Base-by-base conservation (phyloP, 306 rosid species). In the Arachis hypogaea region DNA sequence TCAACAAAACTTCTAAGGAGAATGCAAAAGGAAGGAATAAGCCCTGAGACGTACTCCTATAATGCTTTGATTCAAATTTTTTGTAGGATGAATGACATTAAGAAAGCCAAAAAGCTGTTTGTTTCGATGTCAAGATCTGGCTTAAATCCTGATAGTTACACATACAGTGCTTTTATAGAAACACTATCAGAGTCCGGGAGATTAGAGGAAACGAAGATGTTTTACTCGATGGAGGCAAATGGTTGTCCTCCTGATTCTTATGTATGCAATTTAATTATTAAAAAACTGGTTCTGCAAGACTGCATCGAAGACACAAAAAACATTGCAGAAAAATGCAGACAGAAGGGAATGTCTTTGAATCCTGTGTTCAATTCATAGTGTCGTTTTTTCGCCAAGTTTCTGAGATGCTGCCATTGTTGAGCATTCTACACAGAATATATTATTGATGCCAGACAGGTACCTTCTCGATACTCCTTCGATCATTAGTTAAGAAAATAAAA, bases 11-110 rank as follows among this genome's bases (percentile, higher is more conserved):
- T 91, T 58, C 67, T 91, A 44, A 84, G 86, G 65, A 81, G 82
- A 64, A 91, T 93, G 98, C 86, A 84, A 66, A 74, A 61, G 44
- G 86, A 83, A 49, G 92, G 97, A 68, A 65, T 89, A 89, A 85
- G 80, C 78, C 96, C 87, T 1, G 96, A 91, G 77, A 66, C 77
- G 11, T 87, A 79, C 84, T 83, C 93, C 3, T 89, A 87, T 81
- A 88, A 81, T 84, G 78, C 87, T 74, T 88, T 91, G 67, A 87
- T 93, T 72, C 92, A 82, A 79, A 65, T 85, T 50, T 82, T 79
- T 68, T 88, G 87, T 61, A 79, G 78, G 87, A 70, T 70, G 77
- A 85, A 88, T 47, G 88, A 85, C 77, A 76, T 89, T 65, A 88
- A 82, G 74, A 89, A 89, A 79, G 98, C 90, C 1, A 73, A 85